Evolutionary conservation across 2,329 filamentous ascomycete species (phyloP).

Genomic region (Colletotrichum siamense): DNA sequence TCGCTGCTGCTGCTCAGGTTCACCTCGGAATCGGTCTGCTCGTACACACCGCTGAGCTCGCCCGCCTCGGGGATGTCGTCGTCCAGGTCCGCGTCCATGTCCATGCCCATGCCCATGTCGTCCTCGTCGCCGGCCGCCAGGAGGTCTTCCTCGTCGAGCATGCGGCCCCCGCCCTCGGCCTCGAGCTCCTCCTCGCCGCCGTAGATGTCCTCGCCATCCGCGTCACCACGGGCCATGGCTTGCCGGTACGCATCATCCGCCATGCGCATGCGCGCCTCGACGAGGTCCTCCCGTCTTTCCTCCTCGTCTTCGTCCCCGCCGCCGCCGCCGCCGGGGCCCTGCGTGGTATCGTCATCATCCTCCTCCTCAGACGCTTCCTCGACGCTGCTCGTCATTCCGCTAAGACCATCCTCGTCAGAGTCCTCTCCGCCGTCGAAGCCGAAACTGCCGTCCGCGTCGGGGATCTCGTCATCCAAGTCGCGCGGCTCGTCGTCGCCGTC

Average conservation of each 20-base stretch:
- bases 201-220: conserved; percentile 55
- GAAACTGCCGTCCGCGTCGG: conserved; percentile 66
- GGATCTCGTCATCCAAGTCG: conserved; percentile 77
- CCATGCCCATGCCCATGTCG: conserved; percentile 46
- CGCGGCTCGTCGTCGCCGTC: conserved; percentile 52
- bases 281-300: conserved; percentile 52
- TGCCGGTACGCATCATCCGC: conserved; percentile 68
- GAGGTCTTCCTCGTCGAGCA: conserved; percentile 70
- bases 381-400: conserved; percentile 1
- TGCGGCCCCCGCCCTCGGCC: conserved; percentile 61
- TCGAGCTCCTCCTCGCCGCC: conserved; percentile 59
- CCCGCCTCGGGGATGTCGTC: conserved; percentile 73
- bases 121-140: conserved; percentile 28
- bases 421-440: conserved; percentile 42
- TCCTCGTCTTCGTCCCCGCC: conserved; percentile 35
- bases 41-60: conserved; percentile 62
- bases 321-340: conserved; percentile 25
- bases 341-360: conserved; percentile 43
- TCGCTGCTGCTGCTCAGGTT: conserved; percentile 54
- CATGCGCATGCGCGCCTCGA: conserved; percentile 55
- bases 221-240: conserved; percentile 57
- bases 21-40: conserved; percentile 79
- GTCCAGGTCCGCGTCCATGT: conserved; percentile 74
- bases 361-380: conserved; percentile 29
- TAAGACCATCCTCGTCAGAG: conserved; percentile 40